Conservation (phyloP, 306 rosid species). For the Fragaria ananassa region DNA sequence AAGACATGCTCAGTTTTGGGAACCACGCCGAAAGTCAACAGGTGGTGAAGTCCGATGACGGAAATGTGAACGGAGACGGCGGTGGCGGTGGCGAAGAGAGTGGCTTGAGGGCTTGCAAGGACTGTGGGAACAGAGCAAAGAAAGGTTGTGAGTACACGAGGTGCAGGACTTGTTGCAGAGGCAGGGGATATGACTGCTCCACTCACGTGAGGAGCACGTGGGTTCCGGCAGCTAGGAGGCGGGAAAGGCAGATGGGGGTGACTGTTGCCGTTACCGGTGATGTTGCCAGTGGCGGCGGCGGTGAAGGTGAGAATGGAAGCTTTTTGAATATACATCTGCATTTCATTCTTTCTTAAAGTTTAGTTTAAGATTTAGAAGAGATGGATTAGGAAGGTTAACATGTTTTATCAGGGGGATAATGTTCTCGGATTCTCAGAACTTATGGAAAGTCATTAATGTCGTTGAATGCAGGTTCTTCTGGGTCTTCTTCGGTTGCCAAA, state of each 20-base stretch:
- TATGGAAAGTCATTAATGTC: not conserved
- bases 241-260: conserved; percentile 43
- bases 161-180: conserved; percentile 85
- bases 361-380: not conserved
- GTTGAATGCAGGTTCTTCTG: conserved; percentile 25
- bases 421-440: not conserved
- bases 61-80: not conserved
- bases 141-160: conserved; percentile 59
- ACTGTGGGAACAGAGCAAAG: conserved; percentile 85
- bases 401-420: not conserved
- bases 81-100: conserved; percentile 36
- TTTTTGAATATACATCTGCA: not conserved
- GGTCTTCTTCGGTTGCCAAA: conserved; percentile 55
- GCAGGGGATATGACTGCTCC: conserved; percentile 59
- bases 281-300: conserved; percentile 21
- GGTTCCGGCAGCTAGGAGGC: conserved; percentile 56
- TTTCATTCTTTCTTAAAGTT: not conserved
- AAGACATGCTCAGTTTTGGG: conserved; percentile 26
- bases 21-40: conserved; percentile 8
- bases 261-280: conserved; percentile 14
- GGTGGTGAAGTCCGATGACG: conserved; percentile 17
- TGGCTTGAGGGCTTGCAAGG: conserved; percentile 52
- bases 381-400: not conserved
- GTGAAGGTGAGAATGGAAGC: conserved; percentile 6
- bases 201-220: conserved; percentile 90